Evolutionary conservation across 495 filamentous ascomycete species (phyloP), one percentile per base, ranked within the genome.

Genomic region (Hyaloscypha finlandica): DNA sequence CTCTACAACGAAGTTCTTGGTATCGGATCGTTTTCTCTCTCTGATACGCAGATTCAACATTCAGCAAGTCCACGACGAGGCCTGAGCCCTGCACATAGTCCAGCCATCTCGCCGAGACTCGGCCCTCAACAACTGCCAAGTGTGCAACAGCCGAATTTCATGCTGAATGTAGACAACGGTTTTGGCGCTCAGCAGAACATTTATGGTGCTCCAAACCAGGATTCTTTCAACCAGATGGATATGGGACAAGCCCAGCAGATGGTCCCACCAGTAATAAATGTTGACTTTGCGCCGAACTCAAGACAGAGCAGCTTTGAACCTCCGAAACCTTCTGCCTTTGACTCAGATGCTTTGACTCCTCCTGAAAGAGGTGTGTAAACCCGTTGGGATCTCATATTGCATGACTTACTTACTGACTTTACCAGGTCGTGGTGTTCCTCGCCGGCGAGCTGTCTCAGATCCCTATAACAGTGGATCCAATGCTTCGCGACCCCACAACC

Each of bases 191-290:
- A 70, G 53, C 69, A 71, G 73, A 87, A 83, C 67, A 84, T 84
- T 65, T 93, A 85, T 80, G 84, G 76, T 39, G 79, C 67, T 75
- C 79, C 72, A 9, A 60, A 66, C 6, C 75, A 77, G 29, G 89
- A 91, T 70, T 77, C 81, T 19, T 90, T 89, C 71, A 86, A 85
- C 5, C 73, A 79, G 33, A 74, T 86, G 33, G 89, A 90, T 55
- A 85, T 90, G 70, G 86, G 86, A n/a, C 85, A 88, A 67, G 85
- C 86, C 11, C 88, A 89, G 42, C 87, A 91, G 68, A 91, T 93
- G 81, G 88, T 88, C 8, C 91, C 93, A 39, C 92, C 92, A 0
- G 91, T 93, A 52, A 97, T 99, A 75, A 95, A 93, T 72, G 92
- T 99, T 70, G 89, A 96, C 74, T 92, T 92, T 76, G 95, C 94